phyloP scores from a whole-genome alignment of 2,329 filamentous ascomycete species.

The Delphinella strobiligena region DNA sequence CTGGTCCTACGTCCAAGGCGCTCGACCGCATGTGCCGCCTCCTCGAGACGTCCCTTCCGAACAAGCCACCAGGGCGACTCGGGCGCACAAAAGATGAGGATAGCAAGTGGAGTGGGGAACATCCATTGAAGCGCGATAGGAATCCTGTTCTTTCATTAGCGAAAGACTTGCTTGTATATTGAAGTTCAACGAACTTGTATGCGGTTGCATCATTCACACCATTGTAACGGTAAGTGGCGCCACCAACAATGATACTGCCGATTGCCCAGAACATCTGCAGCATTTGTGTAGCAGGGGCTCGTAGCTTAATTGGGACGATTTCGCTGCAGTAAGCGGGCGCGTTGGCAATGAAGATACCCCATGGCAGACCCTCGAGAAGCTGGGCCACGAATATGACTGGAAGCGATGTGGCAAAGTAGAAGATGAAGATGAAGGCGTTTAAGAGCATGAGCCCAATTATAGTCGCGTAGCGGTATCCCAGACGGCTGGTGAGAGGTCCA shows the following conservation, averaged over 20 bases:
- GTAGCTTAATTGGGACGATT: constrained; percentile 46
- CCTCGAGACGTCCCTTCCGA: constrained; percentile 34
- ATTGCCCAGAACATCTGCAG: constrained; percentile 57
- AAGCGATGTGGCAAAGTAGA: constrained; percentile 42
- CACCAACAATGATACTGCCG: constrained; percentile 48
- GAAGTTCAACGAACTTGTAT: constrained; percentile 43
- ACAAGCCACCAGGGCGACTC: constrained; percentile 45
- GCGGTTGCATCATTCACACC: constrained; percentile 19
- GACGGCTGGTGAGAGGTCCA: constrained; percentile 45
- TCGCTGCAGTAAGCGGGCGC: constrained; percentile 51
- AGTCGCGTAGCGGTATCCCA: constrained; percentile 50
- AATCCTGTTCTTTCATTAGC: constrained; percentile 39
- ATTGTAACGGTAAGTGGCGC: constrained; percentile 44
- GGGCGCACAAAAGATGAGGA: constrained; percentile 39
- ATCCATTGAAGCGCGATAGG: constrained; percentile 48
- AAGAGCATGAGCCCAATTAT: constrained; percentile 43
- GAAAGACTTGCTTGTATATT: constrained; percentile 45
- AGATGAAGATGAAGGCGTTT: constrained; percentile 49
- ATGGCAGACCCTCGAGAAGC: constrained; percentile 50
- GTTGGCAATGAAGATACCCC: constrained; percentile 56
- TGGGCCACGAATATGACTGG: constrained; percentile 40
- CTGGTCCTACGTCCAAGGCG: constrained; percentile 37
- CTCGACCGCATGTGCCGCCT: constrained; percentile 34
- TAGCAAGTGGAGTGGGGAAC: constrained; percentile 43
- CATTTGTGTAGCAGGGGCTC: constrained; percentile 49